Evolutionary conservation across 768 basidiomycete species (phyloP), one percentile per base, ranked within the genome.

Genomic region (Cubamyces lactineus): DNA sequence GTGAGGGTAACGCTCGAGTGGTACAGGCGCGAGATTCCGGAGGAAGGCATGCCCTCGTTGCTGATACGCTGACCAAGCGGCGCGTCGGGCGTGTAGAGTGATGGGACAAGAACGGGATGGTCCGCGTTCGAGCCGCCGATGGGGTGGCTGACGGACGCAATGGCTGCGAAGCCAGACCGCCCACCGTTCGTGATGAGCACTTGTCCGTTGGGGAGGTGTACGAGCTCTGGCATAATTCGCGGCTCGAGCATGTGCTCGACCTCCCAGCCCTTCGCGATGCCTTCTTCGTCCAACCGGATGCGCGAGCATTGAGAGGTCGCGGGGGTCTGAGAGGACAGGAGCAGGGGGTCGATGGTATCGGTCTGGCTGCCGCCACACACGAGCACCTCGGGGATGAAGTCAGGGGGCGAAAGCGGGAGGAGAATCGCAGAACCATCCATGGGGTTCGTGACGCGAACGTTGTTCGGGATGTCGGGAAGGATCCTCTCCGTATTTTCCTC

Each of bases 1-100:
- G 89, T 88, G 69, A 92, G 75, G 13, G 87, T 91, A 49, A 91
- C 89, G 1, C 89, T 85, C 28, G 90, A 92, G 70, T 93, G 91
- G 70, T 93, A 94, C 73, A 94, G 67, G 53, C 92, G 76, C 24
- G 92, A 84, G 66, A 93, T 91, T 16, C 76, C 61, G 67, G 87
- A 91, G 0, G 82, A 78, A 23, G 82, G 85, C 75, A 94, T 77
- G 13, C 86, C 86, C 11, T 69, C 74, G 13, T 71, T 69, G 15
- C 80, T 82, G 72, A 92, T 92, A 38, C 92, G 82, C 47, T 75
- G 71, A 2, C 87, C 88, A 40, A 57, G 67, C 0, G 80, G 75
- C 3, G 82, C 85, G 17, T 71, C 47, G 1, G 88, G 87, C 57
- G 84, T 77, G 70, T 94, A 93, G 19, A 92, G 70, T 43, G 87